Base-by-base conservation (phyloP, 352 stramenopile genomes). In the Phytophthora fragariaefolia region DNA sequence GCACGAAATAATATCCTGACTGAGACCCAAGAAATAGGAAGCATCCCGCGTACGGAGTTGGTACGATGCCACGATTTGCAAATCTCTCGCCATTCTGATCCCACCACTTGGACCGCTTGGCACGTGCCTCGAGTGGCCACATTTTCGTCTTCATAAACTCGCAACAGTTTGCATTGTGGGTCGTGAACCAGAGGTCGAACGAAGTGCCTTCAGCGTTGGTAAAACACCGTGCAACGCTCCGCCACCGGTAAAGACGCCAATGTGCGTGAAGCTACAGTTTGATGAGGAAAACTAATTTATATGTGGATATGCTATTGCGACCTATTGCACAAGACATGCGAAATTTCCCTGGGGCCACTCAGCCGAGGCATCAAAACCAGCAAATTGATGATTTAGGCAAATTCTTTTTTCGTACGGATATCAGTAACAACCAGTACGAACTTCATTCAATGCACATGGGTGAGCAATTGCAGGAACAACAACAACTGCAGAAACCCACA, bases 11-110 rank as follows among this genome's bases (percentile, higher is more conserved):
- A 30, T 56, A 56, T 17, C 27, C 4, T 20, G 22, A 45, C 49
- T 43, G 28, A 20, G 32, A 20, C 49, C n/a, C 40, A 12, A 13
- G 40, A 48, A 48, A 48, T 48, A 48, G 13, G 10, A 48, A 26
- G 18, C 40, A 48, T 26, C 23, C 49, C 49, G 27, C 42, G 27
- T 56, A 18, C 28, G 28, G 28, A 45, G 20, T 20, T 40, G n/a
- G 48, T 38, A 66, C 60, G 52, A 69, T 57, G 32, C 34, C 28
- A 69, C 52, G 52, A 69, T 27, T 18, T 51, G 53, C 60, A 69
- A 69, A 69, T 69, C 60, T 13, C 12, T 45, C 45, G 2, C 7
- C 32, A 49, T 24, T 57, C 52, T 63, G 42, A 52, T 58, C 60
- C 47, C 17, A 20, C 59, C 23, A 30, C 30, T 68, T 55, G 27